Evolutionary conservation across 2,329 filamentous ascomycete genomes (phyloP).

Genomic region (Anthostomella pinea): DNA sequence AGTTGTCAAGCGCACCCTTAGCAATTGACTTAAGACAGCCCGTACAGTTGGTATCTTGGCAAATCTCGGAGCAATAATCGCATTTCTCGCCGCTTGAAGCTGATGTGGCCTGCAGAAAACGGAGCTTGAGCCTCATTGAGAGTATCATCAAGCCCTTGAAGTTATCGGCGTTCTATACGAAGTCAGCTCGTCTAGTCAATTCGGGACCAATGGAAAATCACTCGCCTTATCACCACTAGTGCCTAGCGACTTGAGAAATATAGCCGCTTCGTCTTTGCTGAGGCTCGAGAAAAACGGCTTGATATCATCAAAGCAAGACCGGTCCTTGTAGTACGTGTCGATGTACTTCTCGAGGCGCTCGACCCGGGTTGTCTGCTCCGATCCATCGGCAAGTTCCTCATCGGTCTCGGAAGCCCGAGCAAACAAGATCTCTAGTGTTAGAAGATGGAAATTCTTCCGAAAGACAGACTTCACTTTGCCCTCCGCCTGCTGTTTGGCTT

Average conservation of each 20-base stretch:
- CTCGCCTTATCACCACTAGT: conserved; percentile 29
- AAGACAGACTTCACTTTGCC: too few species aligned
- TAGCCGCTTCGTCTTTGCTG: conserved; percentile 36
- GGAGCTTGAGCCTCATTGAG: conserved; percentile 14
- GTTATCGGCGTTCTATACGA: conserved; percentile 11
- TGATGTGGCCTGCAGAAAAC: conserved; percentile 18
- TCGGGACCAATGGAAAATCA: background rate
- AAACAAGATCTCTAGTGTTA: too few species aligned
- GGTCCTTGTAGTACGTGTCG: conserved; percentile 33
- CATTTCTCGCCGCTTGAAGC: conserved; percentile 9
- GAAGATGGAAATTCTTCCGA: too few species aligned
- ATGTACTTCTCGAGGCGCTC: conserved; percentile 37
- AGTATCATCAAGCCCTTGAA: conserved; percentile 12
- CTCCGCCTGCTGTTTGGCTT: too few species aligned
- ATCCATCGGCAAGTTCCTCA: background rate
- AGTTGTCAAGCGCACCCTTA: conserved; percentile 18
- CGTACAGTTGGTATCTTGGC: conserved; percentile 11
- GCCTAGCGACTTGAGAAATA: conserved; percentile 33
- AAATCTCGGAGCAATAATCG: conserved; percentile 7
- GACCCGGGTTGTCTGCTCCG: conserved; percentile 8
- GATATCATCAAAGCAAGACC: conserved; percentile 46
- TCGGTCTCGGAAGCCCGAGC: background rate
- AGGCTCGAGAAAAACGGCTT: conserved; percentile 44
- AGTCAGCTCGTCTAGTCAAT: background rate
- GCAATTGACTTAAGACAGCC: conserved; percentile 24